phyloP scores from a whole-genome alignment of 2,329 filamentous ascomycete genomes.

The Colletotrichum sp. region DNA sequence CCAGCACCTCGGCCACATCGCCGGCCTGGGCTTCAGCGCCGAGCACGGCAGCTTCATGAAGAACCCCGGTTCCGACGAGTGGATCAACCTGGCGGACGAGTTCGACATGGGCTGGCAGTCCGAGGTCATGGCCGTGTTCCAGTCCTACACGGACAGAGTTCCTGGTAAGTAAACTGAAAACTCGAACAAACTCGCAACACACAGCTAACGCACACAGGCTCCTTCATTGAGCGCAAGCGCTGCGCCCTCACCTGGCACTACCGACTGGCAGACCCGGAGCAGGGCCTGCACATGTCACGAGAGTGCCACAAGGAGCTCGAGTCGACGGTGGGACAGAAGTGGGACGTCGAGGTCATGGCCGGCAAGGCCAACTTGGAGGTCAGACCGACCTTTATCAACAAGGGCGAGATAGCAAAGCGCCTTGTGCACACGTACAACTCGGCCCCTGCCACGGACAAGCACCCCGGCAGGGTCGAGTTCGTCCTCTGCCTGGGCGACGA shows the following conservation, averaged over 20 bases:
- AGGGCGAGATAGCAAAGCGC: constrained; percentile 90
- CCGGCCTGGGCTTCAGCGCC: constrained; percentile 88
- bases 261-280: constrained; percentile 86
- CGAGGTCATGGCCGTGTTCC: constrained; percentile 83
- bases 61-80: constrained; percentile 75
- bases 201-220: constrained; percentile 56
- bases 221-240: constrained; percentile 92
- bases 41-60: constrained; percentile 97
- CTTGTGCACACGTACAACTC: constrained; percentile 76
- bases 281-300: constrained; percentile 77
- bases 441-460: constrained; percentile 47
- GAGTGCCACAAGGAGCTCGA: constrained; percentile 86
- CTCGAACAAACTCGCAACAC: too few species aligned
- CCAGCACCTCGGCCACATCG: constrained; percentile 91
- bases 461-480: constrained; percentile 72
- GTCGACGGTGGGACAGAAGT: constrained; percentile 74
- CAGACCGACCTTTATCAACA: constrained; percentile 96
- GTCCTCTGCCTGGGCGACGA: constrained; percentile 93
- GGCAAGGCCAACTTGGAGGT: constrained; percentile 98
- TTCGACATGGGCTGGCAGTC: constrained; percentile 93
- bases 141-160: constrained; percentile 86
- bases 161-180: constrained; percentile 62
- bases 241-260: constrained; percentile 98
- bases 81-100: constrained; percentile 87
- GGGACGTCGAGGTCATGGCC: constrained; percentile 94